A percentile compares a stretch with the other conserved stretches of the same genome.
These are phyloP conservation scores for Teratosphaeria zuluensis DNA, from an alignment of 2,329 filamentous ascomycete species.

Conservation along the genomic window DNA sequence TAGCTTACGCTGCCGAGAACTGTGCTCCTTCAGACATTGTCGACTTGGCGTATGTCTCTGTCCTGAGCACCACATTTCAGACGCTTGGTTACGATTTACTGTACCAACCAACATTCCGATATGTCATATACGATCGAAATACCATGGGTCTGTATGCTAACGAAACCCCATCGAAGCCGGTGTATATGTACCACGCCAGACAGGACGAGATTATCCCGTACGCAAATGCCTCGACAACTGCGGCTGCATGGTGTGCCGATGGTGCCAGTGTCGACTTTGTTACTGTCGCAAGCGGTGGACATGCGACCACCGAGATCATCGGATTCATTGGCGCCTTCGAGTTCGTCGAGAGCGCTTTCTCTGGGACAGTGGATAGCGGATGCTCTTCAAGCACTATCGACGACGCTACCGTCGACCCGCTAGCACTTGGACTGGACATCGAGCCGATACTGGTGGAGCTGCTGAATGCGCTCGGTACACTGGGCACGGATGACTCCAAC, in stretches of 20 bases:
- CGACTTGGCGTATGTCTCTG: slow-evolving; percentile 13
- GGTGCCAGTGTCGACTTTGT: slow-evolving; percentile 18
- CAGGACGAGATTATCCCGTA: slow-evolving; percentile 24
- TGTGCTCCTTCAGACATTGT: slow-evolving; percentile 14
- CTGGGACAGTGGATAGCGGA: slow-evolving; percentile 10
- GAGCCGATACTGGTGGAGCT: slow-evolving; percentile 17
- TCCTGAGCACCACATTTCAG: slow-evolving; percentile 11
- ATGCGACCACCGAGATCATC: slow-evolving; percentile 17
- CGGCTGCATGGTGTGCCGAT: slow-evolving; percentile 17
- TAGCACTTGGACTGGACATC: slow-evolving; percentile 16
- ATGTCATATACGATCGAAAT: slow-evolving; percentile 9
- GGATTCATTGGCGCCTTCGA: slow-evolving; percentile 14
- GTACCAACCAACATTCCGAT: slow-evolving; percentile 13
- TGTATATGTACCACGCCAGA: slow-evolving; percentile 20
- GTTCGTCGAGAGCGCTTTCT: slow-evolving; percentile 18
- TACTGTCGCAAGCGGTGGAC: slow-evolving; percentile 18
- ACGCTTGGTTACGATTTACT: slow-evolving; percentile 14
- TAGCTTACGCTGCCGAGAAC: slow-evolving; percentile 13
- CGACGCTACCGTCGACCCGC: slow-evolving; percentile 10
- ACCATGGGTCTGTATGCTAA: slow-evolving; percentile 14
- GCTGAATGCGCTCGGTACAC: slow-evolving; percentile 11
- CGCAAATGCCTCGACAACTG: slow-evolving; percentile 15
- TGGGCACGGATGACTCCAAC: slow-evolving; percentile 15
- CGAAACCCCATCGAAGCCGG: slow-evolving; percentile 18
- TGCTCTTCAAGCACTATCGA: slow-evolving; percentile 13